Percentiles rank a stretch among this genome's conserved stretches.
phyloP scores from a whole-genome alignment of 345 rosid genomes.

The Noccaea caerulescens region DNA sequence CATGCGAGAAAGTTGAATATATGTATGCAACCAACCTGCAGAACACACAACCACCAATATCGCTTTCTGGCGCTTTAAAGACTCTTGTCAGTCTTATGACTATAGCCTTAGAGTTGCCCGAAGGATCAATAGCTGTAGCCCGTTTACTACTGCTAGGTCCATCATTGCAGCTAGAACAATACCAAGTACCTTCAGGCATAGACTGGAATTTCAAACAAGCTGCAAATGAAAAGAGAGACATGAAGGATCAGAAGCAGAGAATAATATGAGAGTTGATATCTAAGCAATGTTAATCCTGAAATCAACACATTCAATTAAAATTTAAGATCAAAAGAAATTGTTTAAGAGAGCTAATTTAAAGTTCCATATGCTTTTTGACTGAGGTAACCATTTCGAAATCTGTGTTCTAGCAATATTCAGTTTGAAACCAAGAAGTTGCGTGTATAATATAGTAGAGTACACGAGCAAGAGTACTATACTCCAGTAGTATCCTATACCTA shows the following conservation, averaged over 20 bases:
- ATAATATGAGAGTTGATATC: constrained; percentile 3
- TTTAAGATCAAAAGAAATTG: background rate
- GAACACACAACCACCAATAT: constrained; percentile 88
- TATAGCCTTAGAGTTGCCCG: constrained; percentile 54
- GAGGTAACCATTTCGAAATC: background rate
- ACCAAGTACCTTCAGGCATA: constrained; percentile 76
- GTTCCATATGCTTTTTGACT: background rate
- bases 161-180: constrained; percentile 75
- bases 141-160: constrained; percentile 49
- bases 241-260: constrained; percentile 24
- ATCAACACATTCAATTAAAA: background rate
- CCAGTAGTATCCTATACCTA: constrained; percentile 34
- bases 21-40: constrained; percentile 70
- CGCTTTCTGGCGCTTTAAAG: constrained; percentile 75
- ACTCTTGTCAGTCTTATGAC: constrained; percentile 64
- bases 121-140: constrained; percentile 49
- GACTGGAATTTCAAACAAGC: constrained; percentile 74
- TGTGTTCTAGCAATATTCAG: constrained; percentile 1
- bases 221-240: constrained; percentile 53
- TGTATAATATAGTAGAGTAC: background rate
- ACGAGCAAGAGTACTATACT: background rate
- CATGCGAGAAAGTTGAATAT: background rate
- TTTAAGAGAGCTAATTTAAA: background rate
- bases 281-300: constrained; percentile 1
- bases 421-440: constrained; percentile 1